These are phyloP conservation scores for Candida boleticola DNA, from an alignment of 805 yeast genomes.

Conservation along the genomic window DNA sequence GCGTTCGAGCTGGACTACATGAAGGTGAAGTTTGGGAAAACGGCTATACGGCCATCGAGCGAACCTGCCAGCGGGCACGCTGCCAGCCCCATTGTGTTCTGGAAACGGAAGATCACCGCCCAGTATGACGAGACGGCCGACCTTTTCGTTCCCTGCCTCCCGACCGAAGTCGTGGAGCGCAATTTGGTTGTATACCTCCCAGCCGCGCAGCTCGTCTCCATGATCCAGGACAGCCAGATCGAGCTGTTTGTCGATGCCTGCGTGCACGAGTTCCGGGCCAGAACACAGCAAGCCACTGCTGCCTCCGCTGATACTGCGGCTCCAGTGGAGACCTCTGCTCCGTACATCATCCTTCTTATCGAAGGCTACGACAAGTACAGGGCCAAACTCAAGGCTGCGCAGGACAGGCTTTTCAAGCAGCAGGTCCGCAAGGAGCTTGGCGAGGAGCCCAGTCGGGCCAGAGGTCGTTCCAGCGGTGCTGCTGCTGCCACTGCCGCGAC, in stretches of 20 bases:
- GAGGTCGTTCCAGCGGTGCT: background rate
- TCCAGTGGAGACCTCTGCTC: conserved; percentile 34
- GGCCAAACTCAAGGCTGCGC: conserved; percentile 40
- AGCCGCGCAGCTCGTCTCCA: conserved; percentile 42
- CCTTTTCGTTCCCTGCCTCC: conserved; percentile 52
- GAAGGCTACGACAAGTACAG: conserved; percentile 49
- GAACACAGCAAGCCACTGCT: background rate
- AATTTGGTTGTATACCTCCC: conserved; percentile 44
- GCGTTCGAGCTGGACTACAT: conserved; percentile 24
- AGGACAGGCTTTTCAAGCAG: conserved; percentile 45
- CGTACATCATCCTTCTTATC: conserved; percentile 40
- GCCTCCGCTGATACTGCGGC: background rate
- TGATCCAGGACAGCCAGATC: conserved; percentile 11
- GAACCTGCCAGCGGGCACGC: background rate
- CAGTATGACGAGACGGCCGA: conserved; percentile 48
- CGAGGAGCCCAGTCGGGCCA: background rate
- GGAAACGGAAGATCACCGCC: conserved; percentile 51
- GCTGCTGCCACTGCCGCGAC: background rate
- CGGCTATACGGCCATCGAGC: conserved; percentile 4
- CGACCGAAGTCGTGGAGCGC: conserved; percentile 42
- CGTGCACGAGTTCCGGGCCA: background rate
- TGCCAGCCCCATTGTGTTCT: conserved; percentile 32
- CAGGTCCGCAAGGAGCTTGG: conserved; percentile 29
- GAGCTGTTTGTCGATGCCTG: conserved; percentile 6
- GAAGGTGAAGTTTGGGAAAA: conserved; percentile 11